phyloP scores from a whole-genome alignment of 2,329 filamentous ascomycete genomes.

The Spiromastix sp. region DNA sequence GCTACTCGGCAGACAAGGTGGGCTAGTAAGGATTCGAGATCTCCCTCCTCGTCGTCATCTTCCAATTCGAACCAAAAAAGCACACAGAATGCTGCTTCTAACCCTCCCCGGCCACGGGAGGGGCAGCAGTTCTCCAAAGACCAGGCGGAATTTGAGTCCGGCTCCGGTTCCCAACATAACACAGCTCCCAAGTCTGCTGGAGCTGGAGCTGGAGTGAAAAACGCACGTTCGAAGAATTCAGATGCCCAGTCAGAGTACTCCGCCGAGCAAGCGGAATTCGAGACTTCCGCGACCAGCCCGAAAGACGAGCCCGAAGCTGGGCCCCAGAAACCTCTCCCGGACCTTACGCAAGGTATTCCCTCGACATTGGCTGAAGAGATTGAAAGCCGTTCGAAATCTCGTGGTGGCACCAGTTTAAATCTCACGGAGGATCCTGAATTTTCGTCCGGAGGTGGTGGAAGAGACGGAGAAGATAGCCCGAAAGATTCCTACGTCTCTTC shows the following conservation, averaged over 20 bases:
- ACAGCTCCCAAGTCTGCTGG: slow-evolving; percentile 19
- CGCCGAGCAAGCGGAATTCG: slow-evolving; percentile 25
- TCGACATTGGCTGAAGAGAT: slow-evolving; percentile 79
- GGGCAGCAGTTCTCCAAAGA: slow-evolving; percentile 23
- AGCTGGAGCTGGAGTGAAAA: slow-evolving; percentile 16
- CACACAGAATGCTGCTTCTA: slow-evolving; percentile 8
- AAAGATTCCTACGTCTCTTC: slow-evolving; percentile 84
- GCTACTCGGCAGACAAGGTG: slow-evolving; percentile 25
- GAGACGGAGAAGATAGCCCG: slow-evolving; percentile 53
- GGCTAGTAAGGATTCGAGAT: slow-evolving; percentile 29
- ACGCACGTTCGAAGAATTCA: slow-evolving; percentile 5
- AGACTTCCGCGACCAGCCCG: slow-evolving; percentile 26
- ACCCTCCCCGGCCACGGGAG: slow-evolving; percentile 2
- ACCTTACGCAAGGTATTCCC: slow-evolving; percentile 88
- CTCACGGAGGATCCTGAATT: slow-evolving; percentile 41
- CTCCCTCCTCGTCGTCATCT: slow-evolving; percentile 9
- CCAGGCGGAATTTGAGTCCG: slow-evolving; percentile 29
- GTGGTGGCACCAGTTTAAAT: slow-evolving; percentile 33
- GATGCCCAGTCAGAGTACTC: slow-evolving; percentile 15
- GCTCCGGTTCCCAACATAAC: slow-evolving; percentile 22
- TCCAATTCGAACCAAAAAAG: slow-evolving; percentile 19
- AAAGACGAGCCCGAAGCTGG: slow-evolving; percentile 13
- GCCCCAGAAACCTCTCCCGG: slow-evolving; percentile 63
- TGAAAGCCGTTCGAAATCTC: slow-evolving; percentile 27
- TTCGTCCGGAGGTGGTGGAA: slow-evolving; percentile 35